These are phyloP conservation scores for Lunasporangiospora selenospora DNA, from an alignment of 192 early-diverging fungal genomes.

Conservation along the genomic window DNA sequence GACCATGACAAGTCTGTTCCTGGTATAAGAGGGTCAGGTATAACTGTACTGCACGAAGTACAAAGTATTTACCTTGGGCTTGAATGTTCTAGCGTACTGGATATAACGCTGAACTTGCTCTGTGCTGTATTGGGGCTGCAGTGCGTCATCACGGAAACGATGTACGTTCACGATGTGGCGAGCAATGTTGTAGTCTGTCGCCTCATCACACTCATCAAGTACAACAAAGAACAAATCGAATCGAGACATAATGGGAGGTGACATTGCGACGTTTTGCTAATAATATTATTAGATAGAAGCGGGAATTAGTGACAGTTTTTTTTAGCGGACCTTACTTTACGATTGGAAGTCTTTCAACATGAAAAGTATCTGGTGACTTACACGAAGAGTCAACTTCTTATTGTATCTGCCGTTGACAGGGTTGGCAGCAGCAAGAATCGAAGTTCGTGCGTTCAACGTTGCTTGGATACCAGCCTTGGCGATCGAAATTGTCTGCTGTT, in stretches of 20 bases:
- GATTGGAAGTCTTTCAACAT: not conserved
- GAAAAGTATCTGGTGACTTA: constrained; percentile 22
- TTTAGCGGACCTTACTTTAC: no score
- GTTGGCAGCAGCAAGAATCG: constrained; percentile 96
- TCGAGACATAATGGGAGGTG: constrained; percentile 97
- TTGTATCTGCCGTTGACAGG: constrained; percentile 96
- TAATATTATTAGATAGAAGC: no score
- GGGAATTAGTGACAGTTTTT: no score
- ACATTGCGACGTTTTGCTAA: constrained; percentile 96
- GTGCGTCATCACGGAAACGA: constrained; percentile 66
- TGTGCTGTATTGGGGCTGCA: constrained; percentile 76
- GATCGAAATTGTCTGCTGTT: constrained; percentile 98
- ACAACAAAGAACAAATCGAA: constrained; percentile 99
- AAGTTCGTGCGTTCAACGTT: constrained; percentile 92
- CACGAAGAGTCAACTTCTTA: constrained; percentile 89
- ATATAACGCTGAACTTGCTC: constrained; percentile 85
- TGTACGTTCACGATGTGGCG: constrained; percentile 93
- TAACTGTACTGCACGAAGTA: no score
- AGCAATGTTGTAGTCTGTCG: constrained; percentile 88
- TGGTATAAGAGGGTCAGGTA: no score
- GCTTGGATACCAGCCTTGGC: constrained; percentile 98
- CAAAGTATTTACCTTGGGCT: constrained; percentile 68
- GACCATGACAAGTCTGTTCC: not conserved
- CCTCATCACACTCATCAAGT: constrained; percentile 91
- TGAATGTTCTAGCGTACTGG: constrained; percentile 86